Evolutionary conservation across 352 stramenopile species (phyloP), one percentile per base, ranked within the genome.

Genomic region (Globisporangium camurandrum): DNA sequence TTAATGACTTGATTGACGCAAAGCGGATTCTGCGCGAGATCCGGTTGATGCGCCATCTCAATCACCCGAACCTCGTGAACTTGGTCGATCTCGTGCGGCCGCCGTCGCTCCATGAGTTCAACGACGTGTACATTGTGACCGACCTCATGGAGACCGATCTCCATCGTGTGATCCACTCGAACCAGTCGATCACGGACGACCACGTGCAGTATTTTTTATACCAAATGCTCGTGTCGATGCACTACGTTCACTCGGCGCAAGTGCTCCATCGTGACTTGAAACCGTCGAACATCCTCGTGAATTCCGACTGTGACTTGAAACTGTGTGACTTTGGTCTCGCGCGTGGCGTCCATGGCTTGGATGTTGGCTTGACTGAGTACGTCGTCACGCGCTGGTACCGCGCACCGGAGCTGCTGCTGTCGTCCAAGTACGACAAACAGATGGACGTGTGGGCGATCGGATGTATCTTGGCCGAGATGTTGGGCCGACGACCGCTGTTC

Each of bases 331-430:
- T 90, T 62, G 79, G 79, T 6, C 65, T 90, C 27, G 79, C 79
- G 38, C 71, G 79, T 49, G 78, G 78, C 40, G 77, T 90, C 17
- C 64, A 90, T 31, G 82, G 78, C 4, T 59, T 87, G 33, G 78
- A 89, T 43, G 74, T 71, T n/a, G 72, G 75, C n/a, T 64, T 95
- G 3, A 95, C 85, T 6, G 87, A 96, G 59, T 95, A 96, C 54
- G 87, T 96, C 17, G 87, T 96, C 24, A 96, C 87, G 33, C 71
- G 88, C 24, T 97, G 88, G 88, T 97, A 97, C 54, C 74, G 88
- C 33, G 82, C 91, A 10, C 92, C 92, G 0, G 92, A 98, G 56
- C 62, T 98, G 41, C 57, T 98, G 55, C 70, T 97, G 41, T 95
- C 86, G 28, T 93, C 84, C 46, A 90, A 90, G 42, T 93, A 93